Base-by-base conservation (phyloP, 352 stramenopile genomes). In the Phytopythium chamaehyphon region DNA sequence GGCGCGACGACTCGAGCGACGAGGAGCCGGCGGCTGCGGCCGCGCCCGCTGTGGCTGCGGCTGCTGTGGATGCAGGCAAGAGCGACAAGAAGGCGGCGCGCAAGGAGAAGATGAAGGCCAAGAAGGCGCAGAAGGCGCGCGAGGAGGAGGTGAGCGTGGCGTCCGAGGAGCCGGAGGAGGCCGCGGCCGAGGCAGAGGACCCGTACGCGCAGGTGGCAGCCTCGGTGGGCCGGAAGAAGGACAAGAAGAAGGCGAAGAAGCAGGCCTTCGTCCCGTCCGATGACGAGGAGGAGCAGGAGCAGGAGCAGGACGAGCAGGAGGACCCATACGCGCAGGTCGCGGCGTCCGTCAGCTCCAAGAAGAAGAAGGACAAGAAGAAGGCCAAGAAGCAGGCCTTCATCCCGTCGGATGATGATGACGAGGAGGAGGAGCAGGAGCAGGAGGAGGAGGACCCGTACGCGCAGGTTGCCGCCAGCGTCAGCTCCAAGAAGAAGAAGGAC, bases 61-160 rank as follows among this genome's bases (percentile, higher is more conserved):
- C 47, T 15, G 35, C 54, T 35, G 66, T 47, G 11, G 57, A 64
- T 3, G 64, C 63, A 24, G 50, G 26, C 22, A 73, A 83, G 50
- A 51, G 49, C 22, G 76, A 91, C 57, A 90, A 92, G 59, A 93
- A 92, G 66, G 70, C 57, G 56, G 82, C 83, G 63, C 74, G 69
- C 38, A 93, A 91, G 66, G 72, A 90, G 67, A 90, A 87, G 71
- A 59, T 78, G 57, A 85, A 79, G 53, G 63, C 62, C 1, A 81
- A 75, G 52, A 86, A 89, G 61, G 55, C 59, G 54, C 64, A 78
- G 64, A 75, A 87, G 37, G 55, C 68, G 37, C 60, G 58, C 35
- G 73, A 87, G 42, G 65, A 78, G 33, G 55, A 78, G 55, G 42
- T 49, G 28, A 65, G 57, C 36, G 21, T 42, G 3, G 59, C 59